Base-by-base conservation (phyloP, 345 rosid genomes). In the Boechera retrofracta region DNA sequence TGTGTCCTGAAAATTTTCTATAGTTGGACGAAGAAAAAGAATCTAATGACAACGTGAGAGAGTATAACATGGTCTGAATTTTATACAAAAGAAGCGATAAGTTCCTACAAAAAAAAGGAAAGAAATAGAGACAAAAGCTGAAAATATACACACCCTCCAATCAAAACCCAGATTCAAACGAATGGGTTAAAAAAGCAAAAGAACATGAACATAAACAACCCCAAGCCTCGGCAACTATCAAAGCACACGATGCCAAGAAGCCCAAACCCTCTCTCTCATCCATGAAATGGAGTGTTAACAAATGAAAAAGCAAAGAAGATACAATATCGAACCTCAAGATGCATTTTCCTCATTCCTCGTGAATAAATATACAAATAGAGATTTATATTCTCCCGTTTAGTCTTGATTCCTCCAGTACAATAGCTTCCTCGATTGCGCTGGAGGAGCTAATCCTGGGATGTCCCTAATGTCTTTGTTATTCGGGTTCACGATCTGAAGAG, bases 371-470 rank as follows among this genome's bases (percentile, higher is more conserved):
- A 78, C 58, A 78, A 10, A 39, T 41, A 72, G 32, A 65, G 48
- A 57, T 38, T 12, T 58, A 57, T 78, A 66, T 33, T 45, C 41
- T 79, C 82, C 2, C 78, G 62, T 42, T 51, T 77, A 81, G 45
- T 80, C 74, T 5, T 13, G 57, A 71, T 74, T 82, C 74, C 88
- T 80, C 66, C 81, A 54, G 68, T 85, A 91, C 66, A 95, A 80
- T 57, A 92, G 87, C 86, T 92, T 89, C 85, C 99, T 91, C 15
- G 98, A 53, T 2, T 93, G 98, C 18, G 93, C 97, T 32, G 98
- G 99, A 28, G 99, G 99, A 63, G 99, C 99, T 86, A 95, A 78
- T 74, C 99, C 99, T 35, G 99, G 99, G 82, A 95, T 89, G 86
- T 95, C 98, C 82, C 89, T 88, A 76, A 95, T 88, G 82, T 87